These are phyloP conservation scores for Lactarius evosmus DNA, from an alignment of 768 basidiomycete species.

Conservation along the genomic window DNA sequence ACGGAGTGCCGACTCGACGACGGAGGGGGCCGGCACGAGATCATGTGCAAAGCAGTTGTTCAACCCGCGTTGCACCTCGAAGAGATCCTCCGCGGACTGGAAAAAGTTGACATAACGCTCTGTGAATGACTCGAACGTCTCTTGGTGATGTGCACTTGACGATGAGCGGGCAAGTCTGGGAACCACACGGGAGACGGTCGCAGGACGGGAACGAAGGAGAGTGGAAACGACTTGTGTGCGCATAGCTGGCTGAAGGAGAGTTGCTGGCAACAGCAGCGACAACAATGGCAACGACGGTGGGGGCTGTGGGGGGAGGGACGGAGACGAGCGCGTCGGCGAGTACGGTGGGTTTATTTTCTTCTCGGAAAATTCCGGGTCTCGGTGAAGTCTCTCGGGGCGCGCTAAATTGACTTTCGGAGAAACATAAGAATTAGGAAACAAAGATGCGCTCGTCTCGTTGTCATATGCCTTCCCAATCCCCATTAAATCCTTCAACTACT, in stretches of 20 bases:
- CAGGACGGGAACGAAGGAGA: conserved; percentile 61
- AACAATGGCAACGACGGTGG: background rate
- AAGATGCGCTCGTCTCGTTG: background rate
- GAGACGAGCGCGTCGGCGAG: conserved; percentile 11
- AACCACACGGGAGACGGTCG: conserved; percentile 39
- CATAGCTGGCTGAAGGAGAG: conserved; percentile 37
- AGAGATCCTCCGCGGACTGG: conserved; percentile 88
- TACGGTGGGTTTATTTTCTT: conserved; percentile 18
- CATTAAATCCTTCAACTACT: conserved; percentile 59
- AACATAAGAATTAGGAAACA: conserved; percentile 4
- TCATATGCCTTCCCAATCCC: conserved; percentile 37
- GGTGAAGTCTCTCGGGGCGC: background rate
- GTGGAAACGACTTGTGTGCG: conserved; percentile 57
- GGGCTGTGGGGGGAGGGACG: background rate
- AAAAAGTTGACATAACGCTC: conserved; percentile 94
- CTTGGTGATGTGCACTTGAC: conserved; percentile 71
- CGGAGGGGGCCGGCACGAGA: conserved; percentile 79
- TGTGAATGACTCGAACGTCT: conserved; percentile 92
- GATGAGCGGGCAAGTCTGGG: conserved; percentile 49
- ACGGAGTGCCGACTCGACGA: conserved; percentile 83
- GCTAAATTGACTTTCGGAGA: background rate
- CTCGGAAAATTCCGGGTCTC: conserved; percentile 21
- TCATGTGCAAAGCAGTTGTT: conserved; percentile 99
- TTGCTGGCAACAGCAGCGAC: conserved; percentile 21
- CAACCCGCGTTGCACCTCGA: conserved; percentile 97